phyloP scores from a whole-genome alignment of 2,329 filamentous ascomycete species.

The Diaporthe longicolla region DNA sequence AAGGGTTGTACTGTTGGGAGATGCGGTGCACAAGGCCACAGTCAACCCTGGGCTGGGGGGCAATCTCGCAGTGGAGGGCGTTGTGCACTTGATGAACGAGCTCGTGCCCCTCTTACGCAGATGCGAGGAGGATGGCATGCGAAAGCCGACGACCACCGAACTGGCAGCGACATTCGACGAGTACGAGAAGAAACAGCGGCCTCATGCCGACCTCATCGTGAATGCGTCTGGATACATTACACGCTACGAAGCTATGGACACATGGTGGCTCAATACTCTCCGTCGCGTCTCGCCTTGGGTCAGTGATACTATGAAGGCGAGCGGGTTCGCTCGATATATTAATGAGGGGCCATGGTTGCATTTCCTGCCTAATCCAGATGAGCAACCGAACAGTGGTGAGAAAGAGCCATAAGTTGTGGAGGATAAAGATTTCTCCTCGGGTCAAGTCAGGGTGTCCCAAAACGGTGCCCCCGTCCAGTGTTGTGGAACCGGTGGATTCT shows the following conservation, averaged over 20 bases:
- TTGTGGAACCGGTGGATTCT: background rate
- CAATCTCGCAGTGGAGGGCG: constrained; percentile 43
- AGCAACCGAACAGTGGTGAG: background rate
- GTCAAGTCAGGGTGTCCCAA: background rate
- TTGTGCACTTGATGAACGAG: constrained; percentile 42
- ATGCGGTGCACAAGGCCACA: constrained; percentile 43
- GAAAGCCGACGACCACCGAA: constrained; percentile 35
- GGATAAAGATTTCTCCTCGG: background rate
- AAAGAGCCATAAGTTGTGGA: background rate
- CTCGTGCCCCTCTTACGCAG: constrained; percentile 43
- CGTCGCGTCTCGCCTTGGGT: constrained; percentile 38
- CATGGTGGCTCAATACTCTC: constrained; percentile 43
- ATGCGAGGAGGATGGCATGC: constrained; percentile 10
- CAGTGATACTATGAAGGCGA: constrained; percentile 34
- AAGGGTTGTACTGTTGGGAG: constrained; percentile 43
- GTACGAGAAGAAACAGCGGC: constrained; percentile 46
- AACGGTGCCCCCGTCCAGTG: background rate
- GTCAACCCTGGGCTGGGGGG: constrained; percentile 44
- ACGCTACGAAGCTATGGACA: constrained; percentile 47
- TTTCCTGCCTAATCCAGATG: constrained; percentile 31
- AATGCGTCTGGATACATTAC: constrained; percentile 45
- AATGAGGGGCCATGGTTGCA: constrained; percentile 16
- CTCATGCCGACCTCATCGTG: constrained; percentile 43
- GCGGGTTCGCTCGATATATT: constrained; percentile 24
- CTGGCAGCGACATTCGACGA: constrained; percentile 41